These are phyloP conservation scores for Fusarium coffeatum DNA, from an alignment of 2,329 filamentous ascomycete genomes.

Conservation along the genomic window DNA sequence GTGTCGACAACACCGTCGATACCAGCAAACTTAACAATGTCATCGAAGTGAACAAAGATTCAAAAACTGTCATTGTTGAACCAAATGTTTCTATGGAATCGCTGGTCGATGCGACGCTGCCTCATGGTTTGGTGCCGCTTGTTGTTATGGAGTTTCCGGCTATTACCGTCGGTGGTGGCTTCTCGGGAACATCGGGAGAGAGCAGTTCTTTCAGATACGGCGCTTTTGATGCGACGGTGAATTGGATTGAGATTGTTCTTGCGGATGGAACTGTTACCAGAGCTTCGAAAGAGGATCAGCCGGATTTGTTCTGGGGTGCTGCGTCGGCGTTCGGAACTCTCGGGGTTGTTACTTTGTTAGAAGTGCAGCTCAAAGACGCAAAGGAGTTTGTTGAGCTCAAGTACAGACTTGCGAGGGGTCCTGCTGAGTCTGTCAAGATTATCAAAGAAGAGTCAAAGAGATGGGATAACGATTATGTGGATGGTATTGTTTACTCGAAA, in stretches of 20 bases:
- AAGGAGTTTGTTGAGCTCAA: slow-evolving; percentile 67
- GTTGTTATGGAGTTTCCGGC: slow-evolving; percentile 79
- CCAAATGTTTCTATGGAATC: slow-evolving; percentile 77
- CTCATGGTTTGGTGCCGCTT: slow-evolving; percentile 67
- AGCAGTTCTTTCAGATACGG: slow-evolving; percentile 76
- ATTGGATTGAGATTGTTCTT: slow-evolving; percentile 73
- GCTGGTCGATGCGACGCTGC: slow-evolving; percentile 68
- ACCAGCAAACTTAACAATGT: slow-evolving; percentile 73
- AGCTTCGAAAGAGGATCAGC: slow-evolving; percentile 64
- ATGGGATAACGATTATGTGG: slow-evolving; percentile 70
- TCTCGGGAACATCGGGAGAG: slow-evolving; percentile 73
- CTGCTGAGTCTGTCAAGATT: slow-evolving; percentile 53
- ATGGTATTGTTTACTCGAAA: slow-evolving; percentile 72
- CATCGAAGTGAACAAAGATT: slow-evolving; percentile 65
- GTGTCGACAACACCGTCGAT: slow-evolving; percentile 69
- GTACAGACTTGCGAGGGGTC: slow-evolving; percentile 61
- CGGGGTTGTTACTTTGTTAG: slow-evolving; percentile 73
- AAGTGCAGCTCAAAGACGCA: slow-evolving; percentile 68
- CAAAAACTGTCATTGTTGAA: slow-evolving; percentile 71
- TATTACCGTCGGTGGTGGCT: slow-evolving; percentile 77
- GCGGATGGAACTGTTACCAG: slow-evolving; percentile 67
- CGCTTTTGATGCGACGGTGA: slow-evolving; percentile 72
- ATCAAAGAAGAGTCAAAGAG: slow-evolving; percentile 57
- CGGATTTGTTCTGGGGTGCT: slow-evolving; percentile 73
- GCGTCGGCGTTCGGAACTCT: slow-evolving; percentile 74